phyloP scores from a whole-genome alignment of 306 rosid genomes.

The Styphnolobium japonicum region DNA sequence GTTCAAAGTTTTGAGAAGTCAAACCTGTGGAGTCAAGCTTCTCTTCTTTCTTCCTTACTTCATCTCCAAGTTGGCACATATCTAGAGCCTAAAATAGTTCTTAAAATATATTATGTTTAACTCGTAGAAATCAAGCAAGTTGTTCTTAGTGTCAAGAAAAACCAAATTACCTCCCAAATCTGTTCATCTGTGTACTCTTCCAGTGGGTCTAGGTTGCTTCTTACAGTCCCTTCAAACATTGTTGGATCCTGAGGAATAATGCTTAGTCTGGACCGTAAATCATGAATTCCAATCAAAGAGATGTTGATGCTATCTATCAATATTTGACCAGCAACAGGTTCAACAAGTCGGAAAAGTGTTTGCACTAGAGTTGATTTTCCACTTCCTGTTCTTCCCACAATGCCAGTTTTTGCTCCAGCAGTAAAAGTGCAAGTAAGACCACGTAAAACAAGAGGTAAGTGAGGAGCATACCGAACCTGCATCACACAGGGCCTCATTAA shows the following conservation, averaged over 20 bases:
- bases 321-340: slow-evolving; percentile 62
- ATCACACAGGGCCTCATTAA: not conserved
- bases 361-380: slow-evolving; percentile 84
- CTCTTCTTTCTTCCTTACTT: slow-evolving; percentile 74
- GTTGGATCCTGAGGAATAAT: slow-evolving; percentile 96
- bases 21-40: slow-evolving; percentile 71
- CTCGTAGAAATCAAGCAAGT: not conserved
- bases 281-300: slow-evolving; percentile 62
- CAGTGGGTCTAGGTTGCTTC: slow-evolving; percentile 82
- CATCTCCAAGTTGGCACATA: slow-evolving; percentile 90
- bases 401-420: slow-evolving; percentile 77
- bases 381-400: slow-evolving; percentile 88
- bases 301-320: slow-evolving; percentile 58
- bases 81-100: slow-evolving; percentile 58
- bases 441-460: slow-evolving; percentile 73
- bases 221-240: slow-evolving; percentile 88
- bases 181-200: slow-evolving; percentile 82
- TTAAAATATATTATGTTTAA: not conserved
- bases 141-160: slow-evolving; percentile 18
- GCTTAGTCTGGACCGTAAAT: slow-evolving; percentile 69
- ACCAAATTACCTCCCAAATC: slow-evolving; percentile 75
- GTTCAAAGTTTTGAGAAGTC: slow-evolving; percentile 15
- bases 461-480: slow-evolving; percentile 86
- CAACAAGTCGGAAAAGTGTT: slow-evolving; percentile 70
- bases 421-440: slow-evolving; percentile 72